A percentile compares a stretch with the other conserved stretches of the same genome.
These are phyloP conservation scores for Tetrahymena borealis DNA, from an alignment of 73 alveolate species.

Conservation along the genomic window DNA sequence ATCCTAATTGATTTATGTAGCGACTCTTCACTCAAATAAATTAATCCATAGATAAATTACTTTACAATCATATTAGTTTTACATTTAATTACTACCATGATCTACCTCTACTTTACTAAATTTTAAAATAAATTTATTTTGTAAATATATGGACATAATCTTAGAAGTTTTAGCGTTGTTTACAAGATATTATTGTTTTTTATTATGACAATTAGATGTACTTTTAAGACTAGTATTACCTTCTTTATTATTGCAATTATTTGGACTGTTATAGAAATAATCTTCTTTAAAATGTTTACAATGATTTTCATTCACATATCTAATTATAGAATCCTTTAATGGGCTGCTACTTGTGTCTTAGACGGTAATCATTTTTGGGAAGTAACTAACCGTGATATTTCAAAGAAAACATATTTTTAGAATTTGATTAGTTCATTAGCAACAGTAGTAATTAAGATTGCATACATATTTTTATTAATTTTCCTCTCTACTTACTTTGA, in stretches of 20 bases:
- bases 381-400: background rate
- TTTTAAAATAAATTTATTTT: background rate
- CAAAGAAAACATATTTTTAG: background rate
- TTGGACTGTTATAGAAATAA: background rate
- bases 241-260: background rate
- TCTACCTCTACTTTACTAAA: background rate
- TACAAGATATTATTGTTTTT: background rate
- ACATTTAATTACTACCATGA: background rate
- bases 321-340: background rate
- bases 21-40: background rate
- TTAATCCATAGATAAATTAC: background rate
- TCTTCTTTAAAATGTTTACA: background rate
- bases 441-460: background rate
- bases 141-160: background rate
- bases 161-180: background rate
- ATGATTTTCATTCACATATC: background rate
- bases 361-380: background rate
- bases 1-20: background rate
- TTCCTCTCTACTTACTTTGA: background rate
- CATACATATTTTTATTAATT: background rate
- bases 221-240: background rate
- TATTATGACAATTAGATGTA: background rate
- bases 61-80: background rate
- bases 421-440: background rate
- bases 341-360: background rate